Base-by-base conservation (phyloP, 495 filamentous ascomycete species). In the Tirmania nivea region DNA sequence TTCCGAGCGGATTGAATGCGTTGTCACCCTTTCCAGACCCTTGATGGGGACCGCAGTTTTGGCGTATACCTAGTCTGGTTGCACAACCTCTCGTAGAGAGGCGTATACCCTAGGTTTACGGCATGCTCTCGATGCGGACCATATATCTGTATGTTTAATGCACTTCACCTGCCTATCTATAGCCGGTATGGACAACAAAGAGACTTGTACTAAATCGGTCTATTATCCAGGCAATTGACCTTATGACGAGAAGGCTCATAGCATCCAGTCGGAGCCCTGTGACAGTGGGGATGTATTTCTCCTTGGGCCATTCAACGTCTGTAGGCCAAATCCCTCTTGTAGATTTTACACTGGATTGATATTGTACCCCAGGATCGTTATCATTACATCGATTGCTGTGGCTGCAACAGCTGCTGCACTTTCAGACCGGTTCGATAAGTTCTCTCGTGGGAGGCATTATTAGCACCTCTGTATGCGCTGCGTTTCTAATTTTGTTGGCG, bases 231-330 rank as follows among this genome's bases (percentile, higher is more conserved):
- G 89, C 87, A 51, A 96, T 96, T 59, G 90, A 96, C 69, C 73
- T 96, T 12, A 94, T 90, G 83, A 96, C 89, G 6, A 75, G 90
- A 25, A 76, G 88, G 10, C 74, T 96, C n/a, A 75, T 95, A 48
- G 89, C 89, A 19, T 75, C 83, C 0, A 86, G 86, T 14, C 83
- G 87, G 63, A 76, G 76, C 8, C 86, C 89, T 8, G 87, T 89
- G n/a, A 83, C 88, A 0, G 87, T 95, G 7, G 89, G 89, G 42
- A 93, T 81, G n/a, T 96, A 86, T 59, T 95, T 96, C 71, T 86
- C 81, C 10, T 76, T 96, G 0, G 89, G 89, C 0, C 90, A 96
- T 67, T 90, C 83, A 10, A 94, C 88, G 25, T 31, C 65, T 78
- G 62, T 56, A 69, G 62, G 36, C 10, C 39, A 39, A 31, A 31